phyloP scores from a whole-genome alignment of 2,329 filamentous ascomycete genomes.

The Seiridium unicorne region DNA sequence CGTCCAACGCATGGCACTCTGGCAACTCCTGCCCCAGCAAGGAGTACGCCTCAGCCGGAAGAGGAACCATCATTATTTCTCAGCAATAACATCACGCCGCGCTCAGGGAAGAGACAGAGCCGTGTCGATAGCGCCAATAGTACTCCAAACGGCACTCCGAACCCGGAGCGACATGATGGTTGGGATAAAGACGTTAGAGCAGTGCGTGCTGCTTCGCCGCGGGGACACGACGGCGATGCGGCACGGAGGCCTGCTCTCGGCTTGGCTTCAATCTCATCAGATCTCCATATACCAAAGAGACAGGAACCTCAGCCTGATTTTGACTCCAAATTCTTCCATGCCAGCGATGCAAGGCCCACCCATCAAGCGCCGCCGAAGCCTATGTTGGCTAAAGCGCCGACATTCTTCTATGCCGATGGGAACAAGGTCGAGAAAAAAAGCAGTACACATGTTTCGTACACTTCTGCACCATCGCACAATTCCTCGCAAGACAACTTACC shows the following conservation, averaged over 20 bases:
- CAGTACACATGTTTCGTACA: conserved; percentile 29
- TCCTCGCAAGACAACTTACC: conserved; percentile 37
- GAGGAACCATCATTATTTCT: conserved; percentile 55
- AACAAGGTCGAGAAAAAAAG: conserved; percentile 38
- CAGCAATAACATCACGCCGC: conserved; percentile 71
- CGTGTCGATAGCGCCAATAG: conserved; percentile 67
- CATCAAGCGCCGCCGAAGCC: conserved; percentile 22
- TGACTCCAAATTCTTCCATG: conserved; percentile 86
- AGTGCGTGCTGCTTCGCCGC: conserved; percentile 31
- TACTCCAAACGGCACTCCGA: conserved; percentile 64
- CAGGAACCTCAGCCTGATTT: conserved; percentile 23
- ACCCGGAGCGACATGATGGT: conserved; percentile 38
- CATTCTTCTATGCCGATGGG: conserved; percentile 59
- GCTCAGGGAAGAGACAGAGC: conserved; percentile 71
- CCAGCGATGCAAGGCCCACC: conserved; percentile 67
- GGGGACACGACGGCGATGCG: conserved; percentile 27
- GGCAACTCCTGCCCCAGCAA: conserved; percentile 27
- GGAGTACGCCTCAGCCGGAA: conserved; percentile 36
- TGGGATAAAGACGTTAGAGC: conserved; percentile 37
- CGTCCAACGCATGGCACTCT: conserved; percentile 22
- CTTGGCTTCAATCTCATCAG: conserved; percentile 37
- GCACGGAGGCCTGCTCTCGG: conserved; percentile 31
- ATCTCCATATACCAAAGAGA: conserved; percentile 24
- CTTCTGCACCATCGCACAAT: conserved; percentile 29
- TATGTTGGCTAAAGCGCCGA: conserved; percentile 36